These are phyloP conservation scores for Aureobasidium zeae DNA, from an alignment of 2,329 filamentous ascomycete genomes.

Conservation along the genomic window DNA sequence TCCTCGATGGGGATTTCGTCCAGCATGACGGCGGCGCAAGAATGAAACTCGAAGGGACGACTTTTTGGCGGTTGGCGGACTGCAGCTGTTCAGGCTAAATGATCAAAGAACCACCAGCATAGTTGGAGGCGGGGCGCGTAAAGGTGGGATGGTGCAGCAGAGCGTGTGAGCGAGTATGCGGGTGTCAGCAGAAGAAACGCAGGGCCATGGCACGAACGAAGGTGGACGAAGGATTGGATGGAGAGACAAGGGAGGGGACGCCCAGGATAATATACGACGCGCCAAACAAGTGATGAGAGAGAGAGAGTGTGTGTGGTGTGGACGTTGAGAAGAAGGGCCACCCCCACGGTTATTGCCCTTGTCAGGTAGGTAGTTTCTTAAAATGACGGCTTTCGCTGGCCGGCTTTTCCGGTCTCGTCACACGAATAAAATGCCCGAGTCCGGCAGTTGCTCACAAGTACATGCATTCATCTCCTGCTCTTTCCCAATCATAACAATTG, in stretches of 20 bases:
- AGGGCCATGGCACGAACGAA: slow-evolving; percentile 4
- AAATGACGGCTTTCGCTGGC: background rate
- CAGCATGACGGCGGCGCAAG: slow-evolving; percentile 9
- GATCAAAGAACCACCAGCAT: slow-evolving; percentile 10
- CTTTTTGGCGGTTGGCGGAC: background rate
- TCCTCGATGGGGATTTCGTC: slow-evolving; percentile 19
- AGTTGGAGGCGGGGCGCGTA: slow-evolving; percentile 9
- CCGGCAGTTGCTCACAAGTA: too few relatives aligned
- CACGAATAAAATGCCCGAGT: too few relatives aligned
- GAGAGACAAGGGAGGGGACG: background rate
- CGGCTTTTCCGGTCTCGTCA: slow-evolving; percentile 9
- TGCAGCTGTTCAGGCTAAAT: slow-evolving; percentile 9
- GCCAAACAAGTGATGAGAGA: too few relatives aligned
- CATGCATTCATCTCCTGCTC: too few relatives aligned
- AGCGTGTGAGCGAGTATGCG: background rate
- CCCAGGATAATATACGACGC: too few relatives aligned
- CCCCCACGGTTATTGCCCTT: slow-evolving; percentile 8
- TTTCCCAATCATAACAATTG: too few relatives aligned
- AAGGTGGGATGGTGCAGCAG: slow-evolving; percentile 5
- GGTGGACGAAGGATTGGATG: background rate
- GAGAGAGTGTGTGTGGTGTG: slow-evolving; percentile 2
- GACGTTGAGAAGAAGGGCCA: slow-evolving; percentile 7
- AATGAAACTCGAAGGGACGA: background rate
- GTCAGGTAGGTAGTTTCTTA: background rate
- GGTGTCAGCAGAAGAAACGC: background rate